Evolutionary conservation across 257 asterid species (phyloP).

Genomic region (Prunella vulgaris): DNA sequence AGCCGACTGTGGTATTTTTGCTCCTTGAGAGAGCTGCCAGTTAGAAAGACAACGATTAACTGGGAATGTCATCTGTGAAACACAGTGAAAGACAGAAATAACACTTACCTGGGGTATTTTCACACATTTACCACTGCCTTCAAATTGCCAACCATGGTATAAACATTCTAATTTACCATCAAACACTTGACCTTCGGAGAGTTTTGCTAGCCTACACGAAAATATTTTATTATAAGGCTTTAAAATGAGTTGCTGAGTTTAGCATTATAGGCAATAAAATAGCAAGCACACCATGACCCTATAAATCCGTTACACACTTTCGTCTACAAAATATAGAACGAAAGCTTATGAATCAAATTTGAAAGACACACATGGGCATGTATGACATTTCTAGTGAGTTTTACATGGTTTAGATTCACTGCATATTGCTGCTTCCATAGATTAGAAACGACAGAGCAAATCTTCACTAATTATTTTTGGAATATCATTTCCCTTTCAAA

Average conservation of each 20-base stretch:
- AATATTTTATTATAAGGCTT: neutral
- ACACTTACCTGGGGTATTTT: slow-evolving; percentile 83
- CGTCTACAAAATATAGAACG: too few species aligned
- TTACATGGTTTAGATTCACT: too few species aligned
- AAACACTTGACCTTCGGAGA: slow-evolving; percentile 81
- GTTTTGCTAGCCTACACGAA: slow-evolving; percentile 72
- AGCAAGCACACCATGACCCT: neutral
- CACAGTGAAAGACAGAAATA: neutral
- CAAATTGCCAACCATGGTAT: slow-evolving; percentile 97
- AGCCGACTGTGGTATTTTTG: slow-evolving; percentile 80
- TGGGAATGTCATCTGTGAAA: neutral
- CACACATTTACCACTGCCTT: slow-evolving; percentile 83
- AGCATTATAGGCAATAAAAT: neutral
- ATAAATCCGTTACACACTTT: neutral
- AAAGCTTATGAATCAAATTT: neutral
- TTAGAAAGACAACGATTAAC: neutral
- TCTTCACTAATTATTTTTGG: neutral
- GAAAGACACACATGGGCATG: neutral
- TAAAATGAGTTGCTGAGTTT: neutral
- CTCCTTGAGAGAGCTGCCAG: slow-evolving; percentile 67
- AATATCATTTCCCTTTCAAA: neutral
- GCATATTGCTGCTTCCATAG: too few species aligned
- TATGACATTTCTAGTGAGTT: neutral
- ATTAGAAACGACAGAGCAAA: too few species aligned
- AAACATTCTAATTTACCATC: slow-evolving; percentile 86